Conservation (phyloP, 306 rosid species). For the Quercus berberidifolia region DNA sequence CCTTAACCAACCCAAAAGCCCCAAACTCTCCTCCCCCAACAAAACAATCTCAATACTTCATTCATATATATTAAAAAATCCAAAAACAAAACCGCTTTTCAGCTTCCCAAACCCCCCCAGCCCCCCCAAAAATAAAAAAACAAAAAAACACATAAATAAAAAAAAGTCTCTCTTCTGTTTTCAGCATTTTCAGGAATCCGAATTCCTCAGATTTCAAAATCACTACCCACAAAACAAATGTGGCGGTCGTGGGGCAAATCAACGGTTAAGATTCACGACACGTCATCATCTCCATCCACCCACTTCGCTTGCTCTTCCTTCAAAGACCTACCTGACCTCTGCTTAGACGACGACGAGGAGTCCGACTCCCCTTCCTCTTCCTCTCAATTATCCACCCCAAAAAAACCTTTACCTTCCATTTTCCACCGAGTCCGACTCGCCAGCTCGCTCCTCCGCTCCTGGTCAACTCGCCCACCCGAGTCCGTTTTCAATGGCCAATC, state of each 20-base stretch:
- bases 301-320: conserved; percentile 78
- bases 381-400: conserved; percentile 23
- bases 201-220: not conserved
- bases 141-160: not conserved
- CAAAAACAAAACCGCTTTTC: not conserved
- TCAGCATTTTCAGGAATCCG: not conserved
- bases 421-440: conserved; percentile 86
- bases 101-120: conserved; percentile 3
- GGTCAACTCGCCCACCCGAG: conserved; percentile 27
- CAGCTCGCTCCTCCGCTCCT: conserved; percentile 43
- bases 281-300: conserved; percentile 47
- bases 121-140: not conserved
- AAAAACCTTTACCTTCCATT: conserved; percentile 47
- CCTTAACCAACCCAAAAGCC: conserved; percentile 32
- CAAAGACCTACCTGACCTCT: conserved; percentile 75
- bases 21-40: not conserved
- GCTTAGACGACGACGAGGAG: conserved; percentile 41
- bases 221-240: conserved; percentile 67
- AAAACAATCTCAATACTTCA: not conserved
- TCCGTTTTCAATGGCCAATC: conserved; percentile 25
- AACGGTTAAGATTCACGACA: conserved; percentile 52
- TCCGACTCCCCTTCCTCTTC: not conserved
- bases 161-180: not conserved
- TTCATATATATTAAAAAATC: not conserved
- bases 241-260: conserved; percentile 82